A percentile compares a stretch with the other conserved stretches of the same genome.
These are phyloP conservation scores for Leavenworthia alabamica DNA, from an alignment of 345 rosid species.

Conservation along the genomic window DNA sequence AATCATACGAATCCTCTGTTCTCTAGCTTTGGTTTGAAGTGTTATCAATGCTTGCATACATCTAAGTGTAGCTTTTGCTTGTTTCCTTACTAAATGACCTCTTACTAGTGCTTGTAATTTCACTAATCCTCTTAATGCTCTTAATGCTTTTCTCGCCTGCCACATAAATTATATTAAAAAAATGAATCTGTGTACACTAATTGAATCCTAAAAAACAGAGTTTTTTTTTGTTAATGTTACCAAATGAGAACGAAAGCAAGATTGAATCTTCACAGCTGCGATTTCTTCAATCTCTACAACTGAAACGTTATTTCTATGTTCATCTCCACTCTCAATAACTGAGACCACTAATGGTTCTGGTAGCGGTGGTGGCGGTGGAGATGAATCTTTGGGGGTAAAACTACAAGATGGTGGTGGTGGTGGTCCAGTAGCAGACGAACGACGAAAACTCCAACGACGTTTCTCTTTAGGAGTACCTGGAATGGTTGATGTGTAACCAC, in stretches of 20 bases:
- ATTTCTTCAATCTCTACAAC: slow-evolving; percentile 39
- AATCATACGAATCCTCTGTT: slow-evolving; percentile 51
- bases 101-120: slow-evolving; percentile 87
- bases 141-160: slow-evolving; percentile 86
- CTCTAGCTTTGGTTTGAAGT: slow-evolving; percentile 71
- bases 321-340: neutral
- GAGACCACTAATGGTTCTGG: slow-evolving; percentile 3
- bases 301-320: neutral
- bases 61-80: slow-evolving; percentile 73
- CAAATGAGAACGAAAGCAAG: slow-evolving; percentile 77
- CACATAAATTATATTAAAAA: neutral
- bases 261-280: slow-evolving; percentile 69
- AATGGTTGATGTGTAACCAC: slow-evolving; percentile 41
- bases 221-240: slow-evolving; percentile 27
- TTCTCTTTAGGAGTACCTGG: slow-evolving; percentile 73
- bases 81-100: slow-evolving; percentile 86
- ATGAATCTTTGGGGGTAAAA: slow-evolving; percentile 15
- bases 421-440: slow-evolving; percentile 59
- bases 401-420: slow-evolving; percentile 20
- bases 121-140: slow-evolving; percentile 81
- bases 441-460: slow-evolving; percentile 81
- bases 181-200: neutral
- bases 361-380: slow-evolving; percentile 9
- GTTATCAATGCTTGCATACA: slow-evolving; percentile 86
- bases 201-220: neutral